Percentiles rank a stretch among this genome's conserved stretches.
phyloP scores from a whole-genome alignment of 83 land plant genomes.

The Diphasiastrum complanatum region DNA sequence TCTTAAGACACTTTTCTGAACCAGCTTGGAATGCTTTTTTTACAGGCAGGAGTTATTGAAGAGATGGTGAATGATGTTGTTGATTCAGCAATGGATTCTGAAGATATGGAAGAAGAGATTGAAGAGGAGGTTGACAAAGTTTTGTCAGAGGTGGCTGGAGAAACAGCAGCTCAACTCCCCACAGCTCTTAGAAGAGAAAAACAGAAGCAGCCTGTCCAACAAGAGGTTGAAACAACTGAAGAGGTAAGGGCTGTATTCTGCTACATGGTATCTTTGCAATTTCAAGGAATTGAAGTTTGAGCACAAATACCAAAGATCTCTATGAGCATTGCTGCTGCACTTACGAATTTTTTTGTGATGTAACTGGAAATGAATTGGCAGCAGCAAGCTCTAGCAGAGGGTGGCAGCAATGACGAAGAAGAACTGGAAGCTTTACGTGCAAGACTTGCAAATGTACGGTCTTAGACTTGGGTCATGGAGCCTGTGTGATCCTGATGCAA shows the following conservation, averaged over 20 bases:
- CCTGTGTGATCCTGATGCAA: too few relatives aligned
- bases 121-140: constrained; percentile 95
- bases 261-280: not conserved
- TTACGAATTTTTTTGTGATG: constrained; percentile 4
- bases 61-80: constrained; percentile 77
- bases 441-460: constrained; percentile 70
- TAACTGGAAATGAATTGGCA: too few relatives aligned
- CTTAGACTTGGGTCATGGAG: too few relatives aligned
- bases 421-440: constrained; percentile 81
- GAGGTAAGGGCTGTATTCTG: constrained; percentile 16
- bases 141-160: constrained; percentile 72
- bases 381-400: constrained; percentile 65
- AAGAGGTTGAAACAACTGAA: constrained; percentile 14
- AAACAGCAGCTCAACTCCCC: constrained; percentile 84
- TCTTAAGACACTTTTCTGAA: not conserved
- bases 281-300: not conserved
- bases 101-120: constrained; percentile 91
- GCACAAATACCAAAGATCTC: not conserved
- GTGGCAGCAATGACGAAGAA: constrained; percentile 71
- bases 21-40: not conserved
- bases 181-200: constrained; percentile 63
- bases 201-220: constrained; percentile 45
- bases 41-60: constrained; percentile 89
- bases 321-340: not conserved
- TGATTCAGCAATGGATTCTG: constrained; percentile 75